Base-by-base conservation (phyloP, 306 rosid species). In the Hippophae gyantsensis region DNA sequence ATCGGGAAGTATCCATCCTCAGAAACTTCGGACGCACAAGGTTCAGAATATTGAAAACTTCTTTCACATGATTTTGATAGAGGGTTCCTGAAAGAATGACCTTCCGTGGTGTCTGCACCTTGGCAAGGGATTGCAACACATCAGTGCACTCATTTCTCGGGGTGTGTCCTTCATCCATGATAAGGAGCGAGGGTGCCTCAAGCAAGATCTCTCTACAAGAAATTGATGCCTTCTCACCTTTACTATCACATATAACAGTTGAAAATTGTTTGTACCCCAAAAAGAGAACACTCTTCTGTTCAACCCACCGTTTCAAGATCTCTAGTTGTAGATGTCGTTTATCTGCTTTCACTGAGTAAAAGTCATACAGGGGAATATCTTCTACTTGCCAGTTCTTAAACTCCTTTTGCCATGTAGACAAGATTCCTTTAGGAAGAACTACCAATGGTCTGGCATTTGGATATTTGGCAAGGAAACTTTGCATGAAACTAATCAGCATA, bases 401-500 rank as follows among this genome's bases (percentile, higher is more conserved):
- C 81, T 92, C 99, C 71, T 77, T 84, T 65, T 84, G 88, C 99
- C 99, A 92, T 13, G 77, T 92, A n/a, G 87, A 70, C 65, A 92
- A 66, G 64, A 88, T 92, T 70, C 99, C 96, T 77, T 92, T 88
- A 4, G 99, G 96, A 71, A 92, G 99, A 72, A 92, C 85, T 67
- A 92, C 95, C 25, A 92, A 78, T 0, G 99, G 95, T 75, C 94
- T 78, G 12, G 84, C 99, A 76, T 75, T 54, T 13, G 95, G 96
- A 72, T 88, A 88, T 79, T 82, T 88, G 1, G 90, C 99, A 7
- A 92, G 74, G 69, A 92, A 92, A 70, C 99, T 92, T 66, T 88
- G 99, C 83, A 92, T 76, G 75, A 92, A 92, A 77, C 99, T 92
- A 65, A 92, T 92, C 25, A 92, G 88, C 99, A 92, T 92, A 58